These are phyloP conservation scores for Yueomyces sp. DNA, from an alignment of 1,139 yeast genomes.

Conservation along the genomic window DNA sequence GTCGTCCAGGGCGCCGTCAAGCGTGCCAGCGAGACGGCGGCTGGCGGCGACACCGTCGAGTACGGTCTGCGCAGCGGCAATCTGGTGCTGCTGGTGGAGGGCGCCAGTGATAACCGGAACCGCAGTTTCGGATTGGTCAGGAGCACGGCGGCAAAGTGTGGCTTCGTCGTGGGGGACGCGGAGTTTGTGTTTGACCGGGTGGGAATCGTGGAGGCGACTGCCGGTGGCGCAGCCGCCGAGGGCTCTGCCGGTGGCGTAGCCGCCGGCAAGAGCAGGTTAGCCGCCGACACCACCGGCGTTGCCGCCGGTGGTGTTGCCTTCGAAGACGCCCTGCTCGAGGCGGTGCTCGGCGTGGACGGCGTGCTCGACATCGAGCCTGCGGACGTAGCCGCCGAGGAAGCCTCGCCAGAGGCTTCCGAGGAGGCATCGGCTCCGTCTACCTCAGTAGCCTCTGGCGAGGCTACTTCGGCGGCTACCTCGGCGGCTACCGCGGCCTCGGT, in stretches of 20 bases:
- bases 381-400: constrained; percentile 28
- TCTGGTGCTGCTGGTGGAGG: constrained; percentile 71
- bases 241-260: too few species aligned
- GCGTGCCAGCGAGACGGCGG: constrained; percentile 58
- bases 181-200: constrained; percentile 61
- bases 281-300: too few species aligned
- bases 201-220: constrained; percentile 42
- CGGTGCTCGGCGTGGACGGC: constrained; percentile 60
- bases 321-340: constrained; percentile 58
- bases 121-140: constrained; percentile 69
- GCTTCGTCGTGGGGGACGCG: constrained; percentile 68
- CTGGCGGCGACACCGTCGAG: constrained; percentile 32
- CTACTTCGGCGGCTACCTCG: not conserved
- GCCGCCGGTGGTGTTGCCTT: too few species aligned
- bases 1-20: constrained; percentile 79
- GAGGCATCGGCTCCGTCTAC: not conserved
- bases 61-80: constrained; percentile 93
- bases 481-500: constrained; percentile 8
- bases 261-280: too few species aligned
- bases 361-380: constrained; percentile 56
- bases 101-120: constrained; percentile 78
- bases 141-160: constrained; percentile 58
- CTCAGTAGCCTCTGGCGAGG: not conserved
- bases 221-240: constrained; percentile 18
- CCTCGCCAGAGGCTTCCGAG: constrained; percentile 8